Base-by-base conservation (phyloP, 129 eudicot species). In the Centrapalus pauciflorus region DNA sequence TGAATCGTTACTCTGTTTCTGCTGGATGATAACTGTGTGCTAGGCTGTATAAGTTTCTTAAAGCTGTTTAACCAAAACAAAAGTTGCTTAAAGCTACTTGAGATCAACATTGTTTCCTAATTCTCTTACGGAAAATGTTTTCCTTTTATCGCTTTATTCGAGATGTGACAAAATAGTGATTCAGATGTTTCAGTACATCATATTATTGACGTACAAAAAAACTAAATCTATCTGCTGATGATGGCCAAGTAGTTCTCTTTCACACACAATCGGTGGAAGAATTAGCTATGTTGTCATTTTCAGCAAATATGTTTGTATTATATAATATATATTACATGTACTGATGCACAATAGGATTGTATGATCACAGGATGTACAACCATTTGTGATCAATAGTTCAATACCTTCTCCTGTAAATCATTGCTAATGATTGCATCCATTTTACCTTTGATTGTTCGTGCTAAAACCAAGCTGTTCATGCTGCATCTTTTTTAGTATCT, bases 221-320 rank as follows among this genome's bases (percentile, higher is more conserved):
- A 54, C 27, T 54, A 21, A 20, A 55, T 54, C 21, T 25, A 69
- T 38, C 27, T n/a, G 50, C 64, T 54, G 17, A 64, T 64, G 26
- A 64, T 64, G n/a, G 25, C 7, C 1, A 17, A 14, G 10, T 26
- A 8, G 24, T 64, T 25, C 12, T 41, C 23, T 20, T 50, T 21
- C 33, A 30, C 14, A 49, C 24, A 26, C n/a, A 28, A 25, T 20
- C 7, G 7, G 17, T 26, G 1, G 21, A 30, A 20, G 34, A 70
- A 48, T 28, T 71, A 60, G 69, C 17, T 60, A 29, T 30, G 51
- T 32, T 24, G 26, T 32, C 51, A n/a, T 7, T 58, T 58, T 29
- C 41, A 57, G 75, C 25, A 21, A 12, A 43, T 43, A 16, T 70
- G 20, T 16, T 38, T 40, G 45, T 35, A n/a, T 25, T 40, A 41